Evolutionary conservation across 208 protist species (phyloP), one percentile per base, ranked within the genome.

Genomic region (Crithidia sp.): DNA sequence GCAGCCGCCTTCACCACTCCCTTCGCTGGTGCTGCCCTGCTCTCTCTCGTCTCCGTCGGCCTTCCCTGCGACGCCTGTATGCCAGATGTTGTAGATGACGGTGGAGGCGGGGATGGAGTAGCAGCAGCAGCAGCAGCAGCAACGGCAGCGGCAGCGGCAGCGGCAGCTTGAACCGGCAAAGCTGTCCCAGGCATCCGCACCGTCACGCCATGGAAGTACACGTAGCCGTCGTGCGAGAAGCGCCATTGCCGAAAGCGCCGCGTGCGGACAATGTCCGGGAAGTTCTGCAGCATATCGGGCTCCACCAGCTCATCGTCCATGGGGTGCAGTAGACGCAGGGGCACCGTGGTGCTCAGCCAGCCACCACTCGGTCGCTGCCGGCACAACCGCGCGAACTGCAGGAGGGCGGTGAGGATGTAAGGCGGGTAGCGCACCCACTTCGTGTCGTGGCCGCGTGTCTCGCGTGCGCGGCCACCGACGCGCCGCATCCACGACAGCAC

Each of bases 181-280:
- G 70, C 60, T 1, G 70, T 58, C 17, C 72, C 72, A 3, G 77
- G 72, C 50, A 84, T 67, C 49, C 79, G 71, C 67, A 85, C 54
- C 4, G 84, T 79, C 47, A 89, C 77, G 28, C 84, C 74, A 47
- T 89, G 84, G n/a, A 89, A 89, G 66, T 83, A 89, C 3, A 82
- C 70, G 55, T 81, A 89, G 12, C 84, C 84, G 71, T 86, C 81
- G 45, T 81, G 72, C 2, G 77, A 75, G 39, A 86, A 80, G 67
- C 77, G 77, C 81, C 81, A 89, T 54, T 82, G 69, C 36, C 84
- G 67, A 52, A 86, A 86, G 45, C 78, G 74, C 16, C 79, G 71
- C 54, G 70, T 55, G 9, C 75, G 71, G n/a, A 83, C 66, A 43
- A 86, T 79, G 7, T 73, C 75, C 2, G 62, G 56, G 19, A 58